phyloP scores from a whole-genome alignment of 108 stramenopile species.

The Nitzschia inconspicua region DNA sequence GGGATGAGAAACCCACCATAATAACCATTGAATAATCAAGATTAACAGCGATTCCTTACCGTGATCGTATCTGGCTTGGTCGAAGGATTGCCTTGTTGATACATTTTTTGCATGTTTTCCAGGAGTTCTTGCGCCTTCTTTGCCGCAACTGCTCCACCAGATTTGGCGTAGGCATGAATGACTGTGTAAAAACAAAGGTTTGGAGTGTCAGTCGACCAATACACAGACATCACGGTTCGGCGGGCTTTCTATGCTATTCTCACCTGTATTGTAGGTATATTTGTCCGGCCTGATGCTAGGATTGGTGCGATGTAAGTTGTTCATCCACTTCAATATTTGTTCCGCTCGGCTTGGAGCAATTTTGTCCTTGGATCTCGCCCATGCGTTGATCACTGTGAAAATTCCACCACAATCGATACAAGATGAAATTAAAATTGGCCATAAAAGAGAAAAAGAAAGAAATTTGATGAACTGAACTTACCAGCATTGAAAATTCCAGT shows the following conservation, averaged over 20 bases:
- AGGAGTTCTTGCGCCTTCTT: slow-evolving; percentile 76
- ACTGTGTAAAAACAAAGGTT: slow-evolving; percentile 41
- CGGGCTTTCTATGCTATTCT: background rate
- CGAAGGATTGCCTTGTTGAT: slow-evolving; percentile 56
- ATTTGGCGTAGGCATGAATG: slow-evolving; percentile 67
- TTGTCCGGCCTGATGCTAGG: slow-evolving; percentile 69
- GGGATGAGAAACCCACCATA: background rate
- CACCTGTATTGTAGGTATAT: slow-evolving; percentile 72
- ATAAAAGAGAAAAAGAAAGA: slow-evolving; percentile 32
- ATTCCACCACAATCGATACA: too few relatives aligned
- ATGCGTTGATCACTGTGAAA: slow-evolving; percentile 60
- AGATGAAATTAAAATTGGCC: background rate
- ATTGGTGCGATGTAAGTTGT: slow-evolving; percentile 48
- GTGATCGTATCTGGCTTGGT: slow-evolving; percentile 86
- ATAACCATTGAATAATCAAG: background rate
- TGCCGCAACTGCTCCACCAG: slow-evolving; percentile 58
- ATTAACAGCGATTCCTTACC: slow-evolving; percentile 30
- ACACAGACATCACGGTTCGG: too few relatives aligned
- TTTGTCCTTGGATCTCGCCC: slow-evolving; percentile 77
- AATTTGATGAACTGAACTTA: too few relatives aligned
- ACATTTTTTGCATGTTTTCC: slow-evolving; percentile 64
- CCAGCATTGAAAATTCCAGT: slow-evolving; percentile 89
- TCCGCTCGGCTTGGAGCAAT: slow-evolving; percentile 73
- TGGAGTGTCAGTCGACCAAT: too few relatives aligned
- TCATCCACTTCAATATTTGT: slow-evolving; percentile 82